These are phyloP conservation scores for Diplotaxis tenuifolia DNA, from an alignment of 345 rosid species.

Conservation along the genomic window DNA sequence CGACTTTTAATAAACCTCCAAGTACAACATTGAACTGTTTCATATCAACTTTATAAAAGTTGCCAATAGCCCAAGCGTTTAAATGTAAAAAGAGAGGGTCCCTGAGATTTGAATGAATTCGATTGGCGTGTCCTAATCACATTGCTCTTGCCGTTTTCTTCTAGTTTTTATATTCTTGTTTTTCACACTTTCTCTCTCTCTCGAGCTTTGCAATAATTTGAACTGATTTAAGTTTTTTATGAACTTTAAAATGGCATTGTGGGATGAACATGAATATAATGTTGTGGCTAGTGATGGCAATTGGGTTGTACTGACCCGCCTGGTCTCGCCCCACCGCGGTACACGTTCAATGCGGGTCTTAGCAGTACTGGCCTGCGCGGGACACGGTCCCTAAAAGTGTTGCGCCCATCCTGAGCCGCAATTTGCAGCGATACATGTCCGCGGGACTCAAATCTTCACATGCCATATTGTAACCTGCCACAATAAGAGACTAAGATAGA, in stretches of 20 bases:
- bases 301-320: no score
- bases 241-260: background rate
- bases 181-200: background rate
- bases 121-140: background rate
- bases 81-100: slow-evolving; percentile 3
- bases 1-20: slow-evolving; percentile 7
- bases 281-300: no score
- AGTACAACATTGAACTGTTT: slow-evolving; percentile 1
- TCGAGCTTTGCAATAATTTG: background rate
- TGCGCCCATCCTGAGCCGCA: no score
- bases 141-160: background rate
- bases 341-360: no score
- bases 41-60: slow-evolving; percentile 7
- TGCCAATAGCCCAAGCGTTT: background rate
- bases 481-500: no score
- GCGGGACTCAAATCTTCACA: no score
- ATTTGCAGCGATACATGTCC: no score
- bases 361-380: no score
- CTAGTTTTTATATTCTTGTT: background rate
- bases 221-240: background rate
- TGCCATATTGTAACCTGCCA: no score
- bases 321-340: no score
- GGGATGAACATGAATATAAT: background rate
- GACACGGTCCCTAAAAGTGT: no score
- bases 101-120: background rate